Evolutionary conservation across 1,139 yeast species (phyloP).

Genomic region (Debaryomyces nepalensis): DNA sequence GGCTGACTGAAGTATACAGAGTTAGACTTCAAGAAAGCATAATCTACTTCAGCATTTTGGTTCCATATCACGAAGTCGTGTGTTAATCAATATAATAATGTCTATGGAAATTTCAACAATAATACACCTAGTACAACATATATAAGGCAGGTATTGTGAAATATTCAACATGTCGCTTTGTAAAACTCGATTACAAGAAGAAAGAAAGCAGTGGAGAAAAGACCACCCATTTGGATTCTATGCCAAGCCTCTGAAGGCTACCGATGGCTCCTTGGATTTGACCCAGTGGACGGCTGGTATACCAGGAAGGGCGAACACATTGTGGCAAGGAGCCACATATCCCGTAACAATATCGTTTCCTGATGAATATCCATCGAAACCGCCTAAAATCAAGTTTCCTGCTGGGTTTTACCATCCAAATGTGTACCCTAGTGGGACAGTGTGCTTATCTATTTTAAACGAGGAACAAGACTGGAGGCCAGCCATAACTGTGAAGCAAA

Average conservation of each 20-base stretch:
- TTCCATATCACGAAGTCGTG: conserved; percentile 1
- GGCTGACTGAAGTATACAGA: no score
- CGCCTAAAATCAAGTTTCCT: conserved; percentile 91
- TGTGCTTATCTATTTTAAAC: conserved; percentile 88
- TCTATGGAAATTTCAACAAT: neutral
- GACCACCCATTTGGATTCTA: conserved; percentile 98
- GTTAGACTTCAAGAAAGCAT: no score
- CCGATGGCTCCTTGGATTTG: conserved; percentile 83
- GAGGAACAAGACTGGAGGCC: conserved; percentile 99
- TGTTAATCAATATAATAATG: neutral
- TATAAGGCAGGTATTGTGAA: neutral
- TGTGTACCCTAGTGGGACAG: conserved; percentile 95
- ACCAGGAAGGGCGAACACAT: conserved; percentile 86
- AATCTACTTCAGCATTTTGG: neutral
- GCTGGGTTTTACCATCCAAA: conserved; percentile 94
- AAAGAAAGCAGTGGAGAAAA: conserved; percentile 95
- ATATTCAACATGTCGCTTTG: conserved; percentile 53
- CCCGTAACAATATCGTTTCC: conserved; percentile 87
- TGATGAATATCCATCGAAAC: conserved; percentile 93
- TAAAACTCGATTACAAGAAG: conserved; percentile 81
- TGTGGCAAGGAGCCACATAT: conserved; percentile 88
- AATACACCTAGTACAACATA: neutral
- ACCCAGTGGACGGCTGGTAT: conserved; percentile 93
- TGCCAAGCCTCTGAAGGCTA: conserved; percentile 81
- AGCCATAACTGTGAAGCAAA: conserved; percentile 89